Conservation (phyloP, 2,329 filamentous ascomycete species). For the Fusarium chlamydosporum region DNA sequence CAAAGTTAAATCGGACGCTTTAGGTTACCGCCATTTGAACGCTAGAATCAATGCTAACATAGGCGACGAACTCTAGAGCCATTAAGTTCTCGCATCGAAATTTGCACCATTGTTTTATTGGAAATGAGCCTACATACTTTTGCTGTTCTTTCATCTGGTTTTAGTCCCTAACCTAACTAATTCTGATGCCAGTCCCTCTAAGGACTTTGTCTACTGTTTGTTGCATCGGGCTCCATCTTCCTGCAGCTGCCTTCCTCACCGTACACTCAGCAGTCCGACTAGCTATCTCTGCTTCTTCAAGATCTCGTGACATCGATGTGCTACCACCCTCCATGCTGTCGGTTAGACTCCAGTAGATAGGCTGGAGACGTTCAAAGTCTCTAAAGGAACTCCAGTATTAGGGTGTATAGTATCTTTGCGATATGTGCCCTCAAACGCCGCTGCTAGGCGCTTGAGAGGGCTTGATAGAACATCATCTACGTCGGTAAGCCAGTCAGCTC, state of each 20-base stretch:
- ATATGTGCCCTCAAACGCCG: not conserved
- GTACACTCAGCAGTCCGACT: not conserved
- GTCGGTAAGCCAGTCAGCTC: not conserved
- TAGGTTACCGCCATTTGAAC: not conserved
- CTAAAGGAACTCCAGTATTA: not conserved
- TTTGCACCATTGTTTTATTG: not conserved
- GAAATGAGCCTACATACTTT: too few relatives aligned
- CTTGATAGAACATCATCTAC: not conserved
- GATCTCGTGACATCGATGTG: not conserved
- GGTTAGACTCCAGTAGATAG: fast-evolving
- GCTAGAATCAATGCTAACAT: not conserved
- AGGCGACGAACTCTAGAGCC: not conserved
- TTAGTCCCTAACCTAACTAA: too few relatives aligned
- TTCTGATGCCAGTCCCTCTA: not conserved
- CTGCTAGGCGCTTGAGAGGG: not conserved
- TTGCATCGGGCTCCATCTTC: not conserved
- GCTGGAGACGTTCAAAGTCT: fast-evolving
- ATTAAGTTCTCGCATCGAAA: not conserved
- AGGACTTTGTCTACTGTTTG: not conserved
- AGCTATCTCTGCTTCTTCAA: not conserved
- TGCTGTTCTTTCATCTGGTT: not conserved
- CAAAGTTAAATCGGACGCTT: not conserved
- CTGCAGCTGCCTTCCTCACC: too few relatives aligned
- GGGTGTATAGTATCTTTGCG: fast-evolving
- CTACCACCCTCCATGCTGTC: not conserved